These are phyloP conservation scores for Musa itinerans DNA, from an alignment of 176 grass and related monocot genomes.

Conservation along the genomic window DNA sequence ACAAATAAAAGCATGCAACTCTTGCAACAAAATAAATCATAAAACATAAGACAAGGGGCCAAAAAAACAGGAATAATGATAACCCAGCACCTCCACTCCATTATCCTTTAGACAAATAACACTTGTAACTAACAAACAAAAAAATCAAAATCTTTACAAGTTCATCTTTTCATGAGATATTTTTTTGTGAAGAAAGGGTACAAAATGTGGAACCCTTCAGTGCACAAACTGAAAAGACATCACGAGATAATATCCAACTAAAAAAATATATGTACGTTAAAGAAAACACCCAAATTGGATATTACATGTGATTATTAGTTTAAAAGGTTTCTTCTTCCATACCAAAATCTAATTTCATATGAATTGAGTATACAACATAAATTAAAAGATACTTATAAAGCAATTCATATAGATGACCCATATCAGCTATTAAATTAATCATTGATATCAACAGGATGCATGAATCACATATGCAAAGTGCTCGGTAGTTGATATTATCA, in stretches of 20 bases:
- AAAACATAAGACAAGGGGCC: not conserved
- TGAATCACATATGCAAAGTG: not conserved
- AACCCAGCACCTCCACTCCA: not conserved
- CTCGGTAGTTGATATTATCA: too few relatives aligned
- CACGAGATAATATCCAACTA: too few relatives aligned
- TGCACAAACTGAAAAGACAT: too few relatives aligned
- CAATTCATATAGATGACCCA: not conserved
- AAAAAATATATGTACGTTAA: not conserved
- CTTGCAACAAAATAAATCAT: not conserved
- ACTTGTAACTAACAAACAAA: too few relatives aligned
- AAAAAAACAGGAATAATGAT: not conserved
- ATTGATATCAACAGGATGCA: not conserved
- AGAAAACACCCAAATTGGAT: not conserved
- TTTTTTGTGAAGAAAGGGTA: too few relatives aligned
- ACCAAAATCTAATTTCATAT: not conserved
- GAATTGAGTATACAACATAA: not conserved
- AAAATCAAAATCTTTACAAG: too few relatives aligned
- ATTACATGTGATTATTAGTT: not conserved
- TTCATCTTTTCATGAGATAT: too few relatives aligned
- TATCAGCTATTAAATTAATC: not conserved
- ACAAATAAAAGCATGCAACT: not conserved
- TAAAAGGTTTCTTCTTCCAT: not conserved
- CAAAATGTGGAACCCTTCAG: too few relatives aligned
- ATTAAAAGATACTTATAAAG: not conserved
- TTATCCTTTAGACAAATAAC: not conserved